Evolutionary conservation across 2,329 filamentous ascomycete genomes (phyloP).

Genomic region (Cladophialophora psammophila): DNA sequence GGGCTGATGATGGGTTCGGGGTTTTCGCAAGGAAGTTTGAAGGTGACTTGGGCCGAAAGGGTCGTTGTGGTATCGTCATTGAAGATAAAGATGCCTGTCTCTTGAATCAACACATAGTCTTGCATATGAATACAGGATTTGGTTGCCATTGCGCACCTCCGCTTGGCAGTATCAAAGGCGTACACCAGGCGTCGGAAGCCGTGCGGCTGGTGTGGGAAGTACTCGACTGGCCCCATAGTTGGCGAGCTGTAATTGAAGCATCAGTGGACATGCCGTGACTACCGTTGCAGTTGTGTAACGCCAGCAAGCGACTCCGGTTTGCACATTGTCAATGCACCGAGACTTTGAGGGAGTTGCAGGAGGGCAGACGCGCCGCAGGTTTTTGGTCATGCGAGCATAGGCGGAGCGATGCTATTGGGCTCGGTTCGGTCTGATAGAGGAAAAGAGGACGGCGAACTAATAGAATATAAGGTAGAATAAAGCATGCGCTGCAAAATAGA

Average conservation of each 20-base stretch:
- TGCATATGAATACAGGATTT: background rate
- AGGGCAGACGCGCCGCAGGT: slow-evolving; percentile 22
- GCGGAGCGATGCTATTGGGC: background rate
- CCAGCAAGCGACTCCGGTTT: slow-evolving; percentile 8
- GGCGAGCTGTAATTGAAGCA: slow-evolving; percentile 38
- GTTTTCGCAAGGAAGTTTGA: slow-evolving; percentile 58
- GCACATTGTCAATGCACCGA: slow-evolving; percentile 29
- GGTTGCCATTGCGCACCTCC: slow-evolving; percentile 52
- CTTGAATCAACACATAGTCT: slow-evolving; percentile 6
- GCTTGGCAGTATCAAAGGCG: slow-evolving; percentile 68
- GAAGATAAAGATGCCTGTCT: slow-evolving; percentile 49
- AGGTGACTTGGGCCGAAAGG: slow-evolving; percentile 58
- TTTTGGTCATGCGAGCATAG: slow-evolving; percentile 21
- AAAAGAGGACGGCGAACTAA: background rate
- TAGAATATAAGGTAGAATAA: background rate
- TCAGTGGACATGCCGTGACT: slow-evolving; percentile 36
- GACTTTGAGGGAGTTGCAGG: slow-evolving; percentile 32
- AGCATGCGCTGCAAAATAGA: no score
- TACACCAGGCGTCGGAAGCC: slow-evolving; percentile 59
- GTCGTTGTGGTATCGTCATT: slow-evolving; percentile 53
- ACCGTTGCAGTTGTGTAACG: slow-evolving; percentile 26
- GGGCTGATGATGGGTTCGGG: slow-evolving; percentile 42
- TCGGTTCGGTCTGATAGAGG: background rate
- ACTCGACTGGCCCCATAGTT: slow-evolving; percentile 39
- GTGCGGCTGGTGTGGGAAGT: slow-evolving; percentile 46